Evolutionary conservation across 2,329 filamentous ascomycete genomes (phyloP).

Genomic region (Fusarium sp.): DNA sequence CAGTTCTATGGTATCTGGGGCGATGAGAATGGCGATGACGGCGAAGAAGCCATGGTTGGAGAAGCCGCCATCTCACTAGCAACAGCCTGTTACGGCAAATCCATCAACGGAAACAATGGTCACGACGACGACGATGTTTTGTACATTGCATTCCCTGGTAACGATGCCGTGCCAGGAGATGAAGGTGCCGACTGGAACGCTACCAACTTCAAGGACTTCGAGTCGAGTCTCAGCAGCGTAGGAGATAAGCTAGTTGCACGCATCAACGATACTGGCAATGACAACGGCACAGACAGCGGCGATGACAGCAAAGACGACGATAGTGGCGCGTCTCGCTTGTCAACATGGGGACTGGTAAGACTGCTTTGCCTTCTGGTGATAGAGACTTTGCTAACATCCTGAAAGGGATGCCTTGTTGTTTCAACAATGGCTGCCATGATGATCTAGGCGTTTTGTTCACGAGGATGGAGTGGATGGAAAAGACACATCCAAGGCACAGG

Average conservation of each 20-base stretch:
- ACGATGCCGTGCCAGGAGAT: slow-evolving; percentile 66
- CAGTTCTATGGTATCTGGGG: slow-evolving; percentile 70
- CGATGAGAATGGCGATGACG: slow-evolving; percentile 68
- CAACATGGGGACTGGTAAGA: slow-evolving; percentile 10
- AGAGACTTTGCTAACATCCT: slow-evolving; percentile 7
- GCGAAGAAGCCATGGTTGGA: slow-evolving; percentile 60
- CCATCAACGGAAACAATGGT: slow-evolving; percentile 65
- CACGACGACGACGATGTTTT: slow-evolving; percentile 68
- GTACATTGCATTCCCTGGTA: slow-evolving; percentile 69
- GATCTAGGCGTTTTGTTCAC: slow-evolving; percentile 29
- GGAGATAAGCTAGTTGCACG: slow-evolving; percentile 63
- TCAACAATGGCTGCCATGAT: slow-evolving; percentile 41
- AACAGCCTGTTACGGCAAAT: slow-evolving; percentile 65
- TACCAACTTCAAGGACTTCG: slow-evolving; percentile 59
- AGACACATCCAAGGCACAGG: background rate
- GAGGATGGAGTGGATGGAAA: background rate
- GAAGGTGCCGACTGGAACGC: slow-evolving; percentile 66
- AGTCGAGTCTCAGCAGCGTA: slow-evolving; percentile 61
- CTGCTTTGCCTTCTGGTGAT: background rate
- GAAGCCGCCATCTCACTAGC: slow-evolving; percentile 69
- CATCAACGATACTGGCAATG: slow-evolving; percentile 36
- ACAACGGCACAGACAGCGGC: background rate
- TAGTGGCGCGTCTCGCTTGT: slow-evolving; percentile 12
- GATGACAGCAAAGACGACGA: background rate
- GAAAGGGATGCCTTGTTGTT: slow-evolving; percentile 41